Evolutionary conservation across 2,329 filamentous ascomycete species (phyloP).

Genomic region (Pseudogymnoascus sp.): DNA sequence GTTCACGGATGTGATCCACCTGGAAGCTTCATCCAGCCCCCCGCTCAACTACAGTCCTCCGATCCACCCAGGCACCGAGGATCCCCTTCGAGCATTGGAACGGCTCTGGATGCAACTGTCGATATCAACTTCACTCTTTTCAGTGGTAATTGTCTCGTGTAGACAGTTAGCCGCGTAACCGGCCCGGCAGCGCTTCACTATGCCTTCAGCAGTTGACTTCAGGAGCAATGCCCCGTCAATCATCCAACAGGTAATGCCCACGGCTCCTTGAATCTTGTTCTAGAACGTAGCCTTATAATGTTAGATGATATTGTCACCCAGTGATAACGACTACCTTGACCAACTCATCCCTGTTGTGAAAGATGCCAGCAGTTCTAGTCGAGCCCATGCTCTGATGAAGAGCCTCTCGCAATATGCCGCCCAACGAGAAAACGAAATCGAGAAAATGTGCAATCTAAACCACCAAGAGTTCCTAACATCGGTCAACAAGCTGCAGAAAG

Average conservation of each 20-base stretch:
- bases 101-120: neutral
- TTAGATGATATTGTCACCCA: conserved; percentile 86
- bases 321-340: conserved; percentile 89
- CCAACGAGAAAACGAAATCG: conserved; percentile 84
- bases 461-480: conserved; percentile 95
- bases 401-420: conserved; percentile 75
- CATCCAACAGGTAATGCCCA: conserved; percentile 21
- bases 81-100: neutral
- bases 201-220: conserved; percentile 16
- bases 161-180: neutral
- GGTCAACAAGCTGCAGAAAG: conserved; percentile 85
- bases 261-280: neutral
- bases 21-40: neutral
- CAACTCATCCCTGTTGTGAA: conserved; percentile 91
- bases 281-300: neutral
- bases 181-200: conserved; percentile 1
- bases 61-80: neutral
- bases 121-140: neutral
- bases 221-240: conserved; percentile 17
- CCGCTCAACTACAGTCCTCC: neutral
- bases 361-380: conserved; percentile 72
- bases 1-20: neutral
- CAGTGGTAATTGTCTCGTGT: neutral
- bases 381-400: conserved; percentile 66
- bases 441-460: conserved; percentile 87